These are phyloP conservation scores for Cnidoscolus chayamansa DNA, from an alignment of 441 rosid species.

Conservation along the genomic window DNA sequence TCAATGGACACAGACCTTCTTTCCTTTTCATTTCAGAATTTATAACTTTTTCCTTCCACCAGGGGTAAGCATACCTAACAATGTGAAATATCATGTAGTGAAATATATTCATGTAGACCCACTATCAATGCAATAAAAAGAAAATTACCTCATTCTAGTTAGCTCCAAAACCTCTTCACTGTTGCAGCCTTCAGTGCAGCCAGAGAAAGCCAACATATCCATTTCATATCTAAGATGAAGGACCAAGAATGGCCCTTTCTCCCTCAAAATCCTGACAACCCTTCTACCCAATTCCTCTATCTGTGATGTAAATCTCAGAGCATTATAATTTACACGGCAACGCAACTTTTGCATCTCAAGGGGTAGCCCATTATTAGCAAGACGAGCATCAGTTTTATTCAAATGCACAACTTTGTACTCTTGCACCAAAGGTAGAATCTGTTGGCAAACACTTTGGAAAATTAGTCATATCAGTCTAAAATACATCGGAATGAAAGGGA, in stretches of 20 bases:
- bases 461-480: constrained; percentile 9
- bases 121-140: constrained; percentile 11
- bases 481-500: not conserved
- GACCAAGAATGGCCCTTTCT: constrained; percentile 68
- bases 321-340: constrained; percentile 72
- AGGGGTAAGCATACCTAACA: constrained; percentile 74
- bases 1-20: constrained; percentile 80
- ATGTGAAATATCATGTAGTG: constrained; percentile 8
- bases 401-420: constrained; percentile 68
- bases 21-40: constrained; percentile 66
- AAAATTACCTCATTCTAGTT: constrained; percentile 71
- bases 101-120: not conserved
- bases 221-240: constrained; percentile 85
- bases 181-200: constrained; percentile 75
- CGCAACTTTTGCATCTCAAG: constrained; percentile 66
- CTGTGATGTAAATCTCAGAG: constrained; percentile 66
- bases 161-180: constrained; percentile 65
- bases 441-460: constrained; percentile 23
- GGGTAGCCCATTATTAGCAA: constrained; percentile 65
- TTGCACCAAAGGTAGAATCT: constrained; percentile 75
- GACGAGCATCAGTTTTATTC: constrained; percentile 73
- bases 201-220: constrained; percentile 91
- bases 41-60: constrained; percentile 86
- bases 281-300: constrained; percentile 74
- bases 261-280: constrained; percentile 57